These are phyloP conservation scores for Paecilomyces fulvus DNA, from an alignment of 2,329 filamentous ascomycete genomes.

Conservation along the genomic window DNA sequence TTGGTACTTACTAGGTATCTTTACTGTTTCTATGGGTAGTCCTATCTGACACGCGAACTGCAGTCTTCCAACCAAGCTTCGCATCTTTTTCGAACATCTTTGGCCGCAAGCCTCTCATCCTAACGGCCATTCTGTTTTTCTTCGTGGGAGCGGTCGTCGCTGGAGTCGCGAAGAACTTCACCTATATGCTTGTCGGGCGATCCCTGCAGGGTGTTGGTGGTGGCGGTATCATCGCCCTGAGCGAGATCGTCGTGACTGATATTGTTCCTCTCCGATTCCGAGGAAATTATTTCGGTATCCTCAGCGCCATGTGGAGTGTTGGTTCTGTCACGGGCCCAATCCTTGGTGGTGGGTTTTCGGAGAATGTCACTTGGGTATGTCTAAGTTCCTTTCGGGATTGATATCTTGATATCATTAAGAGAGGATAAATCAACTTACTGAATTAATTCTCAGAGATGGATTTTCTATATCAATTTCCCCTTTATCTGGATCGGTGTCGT, in stretches of 20 bases:
- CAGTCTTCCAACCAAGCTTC: conserved; percentile 44
- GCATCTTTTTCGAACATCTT: conserved; percentile 41
- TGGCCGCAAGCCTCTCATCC: conserved; percentile 35
- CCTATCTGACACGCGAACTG: conserved; percentile 7
- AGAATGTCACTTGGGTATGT: conserved; percentile 31
- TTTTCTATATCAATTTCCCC: conserved; percentile 58
- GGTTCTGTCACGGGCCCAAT: conserved; percentile 34
- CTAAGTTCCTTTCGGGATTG: not conserved
- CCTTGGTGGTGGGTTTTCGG: conserved; percentile 34
- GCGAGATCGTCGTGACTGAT: conserved; percentile 37
- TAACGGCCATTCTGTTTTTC: conserved; percentile 35
- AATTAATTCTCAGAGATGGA: conserved; percentile 46
- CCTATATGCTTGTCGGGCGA: conserved; percentile 38
- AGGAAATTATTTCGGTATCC: conserved; percentile 32
- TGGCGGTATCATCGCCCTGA: conserved; percentile 36
- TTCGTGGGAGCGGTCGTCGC: conserved; percentile 37
- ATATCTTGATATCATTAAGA: not conserved
- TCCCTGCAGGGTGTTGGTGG: conserved; percentile 39
- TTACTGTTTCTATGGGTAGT: not conserved
- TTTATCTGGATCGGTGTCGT: conserved; percentile 44
- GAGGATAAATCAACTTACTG: not conserved
- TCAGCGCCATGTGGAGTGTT: conserved; percentile 32
- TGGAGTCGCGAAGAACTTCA: conserved; percentile 34
- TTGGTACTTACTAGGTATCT: not conserved
- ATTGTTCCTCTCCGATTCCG: conserved; percentile 34